These are phyloP conservation scores for Candida verbasci DNA, from an alignment of 805 yeast genomes.

Conservation along the genomic window DNA sequence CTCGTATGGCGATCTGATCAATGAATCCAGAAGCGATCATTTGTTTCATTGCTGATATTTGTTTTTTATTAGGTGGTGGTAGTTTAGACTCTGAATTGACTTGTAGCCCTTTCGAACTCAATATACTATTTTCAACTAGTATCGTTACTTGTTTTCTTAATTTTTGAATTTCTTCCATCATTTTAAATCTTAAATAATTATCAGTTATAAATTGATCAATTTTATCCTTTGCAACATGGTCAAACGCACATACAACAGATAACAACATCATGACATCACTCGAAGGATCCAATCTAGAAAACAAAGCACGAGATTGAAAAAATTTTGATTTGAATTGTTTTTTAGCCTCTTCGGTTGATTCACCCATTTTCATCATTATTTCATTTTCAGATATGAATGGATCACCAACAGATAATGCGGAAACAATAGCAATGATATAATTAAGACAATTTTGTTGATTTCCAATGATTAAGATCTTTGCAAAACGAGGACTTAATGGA, in stretches of 20 bases:
- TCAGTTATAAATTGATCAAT: conserved; percentile 44
- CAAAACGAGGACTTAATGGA: conserved; percentile 90
- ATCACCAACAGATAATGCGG: conserved; percentile 91
- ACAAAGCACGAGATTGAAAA: conserved; percentile 53
- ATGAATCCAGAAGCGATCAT: conserved; percentile 90
- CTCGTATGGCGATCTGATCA: conserved; percentile 85
- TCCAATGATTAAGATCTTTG: conserved; percentile 84
- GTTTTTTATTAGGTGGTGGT: conserved; percentile 64
- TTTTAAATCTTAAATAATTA: conserved; percentile 70
- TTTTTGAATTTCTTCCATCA: conserved; percentile 81
- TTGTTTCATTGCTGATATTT: conserved; percentile 78
- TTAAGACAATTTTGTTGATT: conserved; percentile 84
- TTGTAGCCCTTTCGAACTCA: conserved; percentile 50
- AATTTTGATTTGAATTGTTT: conserved; percentile 46
- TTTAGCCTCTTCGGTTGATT: conserved; percentile 34
- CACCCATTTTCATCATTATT: conserved; percentile 44
- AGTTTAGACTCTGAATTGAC: conserved; percentile 39
- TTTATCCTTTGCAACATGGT: conserved; percentile 57
- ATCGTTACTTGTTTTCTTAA: conserved; percentile 74
- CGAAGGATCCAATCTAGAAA: conserved; percentile 62
- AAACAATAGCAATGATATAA: conserved; percentile 85
- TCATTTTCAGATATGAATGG: conserved; percentile 78
- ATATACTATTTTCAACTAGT: conserved; percentile 54
- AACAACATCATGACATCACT: conserved; percentile 75
- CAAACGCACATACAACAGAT: conserved; percentile 84